Evolutionary conservation across 2,329 filamentous ascomycete species (phyloP), one percentile per base, ranked within the genome.

Genomic region (Cladosporium sp.): DNA sequence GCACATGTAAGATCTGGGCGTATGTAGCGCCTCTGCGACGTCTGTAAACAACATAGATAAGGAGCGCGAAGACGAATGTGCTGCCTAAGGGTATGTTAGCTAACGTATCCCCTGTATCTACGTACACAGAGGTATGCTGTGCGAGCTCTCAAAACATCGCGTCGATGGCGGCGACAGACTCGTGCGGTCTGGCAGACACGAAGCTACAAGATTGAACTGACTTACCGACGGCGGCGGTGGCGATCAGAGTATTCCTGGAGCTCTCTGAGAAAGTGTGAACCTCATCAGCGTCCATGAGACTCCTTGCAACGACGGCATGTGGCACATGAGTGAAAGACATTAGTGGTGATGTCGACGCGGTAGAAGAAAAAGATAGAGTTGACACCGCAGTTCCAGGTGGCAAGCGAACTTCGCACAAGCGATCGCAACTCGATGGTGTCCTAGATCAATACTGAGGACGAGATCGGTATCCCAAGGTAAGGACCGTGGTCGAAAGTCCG

Each of bases 1-100:
- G 63, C 60, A 71, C 72, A 57, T 60, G 66, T 16, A 71, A 62
- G 39, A 74, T 71, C n/a, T 73, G 67, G 10, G 68, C 68, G 51
- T 67, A 67, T 1, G 67, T 69, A 4, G 70, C 70, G 16, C 71
- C 71, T 63, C 67, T 69, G n/a, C 69, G 67, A 49, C 69, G 66
- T 14, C 69, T 67, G 63, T 66, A 69, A 11, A 72, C 23, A 13
- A 67, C 66, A 51, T 69, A 75, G 8, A 70, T 54, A 7, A 73
- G 54, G 0, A 73, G 53, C 7, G 66, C 65, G 7, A 74, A 46
- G 10, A 73, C 58, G 3, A 73, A 39, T 5, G 67, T 67, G 23
- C 70, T 70, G 51, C 69, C 71, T 58, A 5, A 13, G 32, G 10
- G 3, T 16, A 21, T 36, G 30, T 57, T 26, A 57, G 54, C 32